Percentiles rank a stretch among this genome's conserved stretches.
Conservation (phyloP, 345 rosid species). For the Boechera retrofracta region DNA sequence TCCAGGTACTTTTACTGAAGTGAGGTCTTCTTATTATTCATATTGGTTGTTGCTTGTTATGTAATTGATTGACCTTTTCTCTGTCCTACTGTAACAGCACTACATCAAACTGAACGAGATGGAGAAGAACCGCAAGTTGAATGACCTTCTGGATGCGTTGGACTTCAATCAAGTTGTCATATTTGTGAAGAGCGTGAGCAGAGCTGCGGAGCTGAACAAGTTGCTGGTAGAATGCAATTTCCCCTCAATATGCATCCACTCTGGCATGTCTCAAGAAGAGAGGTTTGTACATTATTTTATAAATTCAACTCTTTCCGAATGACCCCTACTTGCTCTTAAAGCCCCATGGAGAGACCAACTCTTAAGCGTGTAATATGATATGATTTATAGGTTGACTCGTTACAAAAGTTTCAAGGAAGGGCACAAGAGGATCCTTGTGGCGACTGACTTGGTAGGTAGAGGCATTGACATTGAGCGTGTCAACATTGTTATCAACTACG, state of each 20-base stretch:
- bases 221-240: slow-evolving; percentile 93
- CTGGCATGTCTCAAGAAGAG: slow-evolving; percentile 99
- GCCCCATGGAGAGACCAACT: background rate
- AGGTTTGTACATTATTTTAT: slow-evolving; percentile 52
- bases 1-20: slow-evolving; percentile 64
- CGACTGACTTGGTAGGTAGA: slow-evolving; percentile 95
- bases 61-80: background rate
- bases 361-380: background rate
- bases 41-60: background rate
- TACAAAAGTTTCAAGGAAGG: slow-evolving; percentile 99
- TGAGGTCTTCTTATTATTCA: background rate
- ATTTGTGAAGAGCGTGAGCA: slow-evolving; percentile 93
- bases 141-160: slow-evolving; percentile 96
- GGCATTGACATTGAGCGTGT: slow-evolving; percentile 99
- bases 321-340: background rate
- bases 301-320: background rate
- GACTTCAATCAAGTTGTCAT: slow-evolving; percentile 99
- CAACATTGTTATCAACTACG: slow-evolving; percentile 96
- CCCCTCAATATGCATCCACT: slow-evolving; percentile 97
- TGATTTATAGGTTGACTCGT: slow-evolving; percentile 75
- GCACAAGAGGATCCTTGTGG: slow-evolving; percentile 95
- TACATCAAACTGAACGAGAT: slow-evolving; percentile 92
- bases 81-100: slow-evolving; percentile 58
- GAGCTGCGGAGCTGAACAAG: slow-evolving; percentile 96
- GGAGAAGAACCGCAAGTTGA: slow-evolving; percentile 97